Percentiles rank a stretch among this genome's conserved stretches.
phyloP scores from a whole-genome alignment of 176 grass and related monocot genomes.

The Lolium rigidum region DNA sequence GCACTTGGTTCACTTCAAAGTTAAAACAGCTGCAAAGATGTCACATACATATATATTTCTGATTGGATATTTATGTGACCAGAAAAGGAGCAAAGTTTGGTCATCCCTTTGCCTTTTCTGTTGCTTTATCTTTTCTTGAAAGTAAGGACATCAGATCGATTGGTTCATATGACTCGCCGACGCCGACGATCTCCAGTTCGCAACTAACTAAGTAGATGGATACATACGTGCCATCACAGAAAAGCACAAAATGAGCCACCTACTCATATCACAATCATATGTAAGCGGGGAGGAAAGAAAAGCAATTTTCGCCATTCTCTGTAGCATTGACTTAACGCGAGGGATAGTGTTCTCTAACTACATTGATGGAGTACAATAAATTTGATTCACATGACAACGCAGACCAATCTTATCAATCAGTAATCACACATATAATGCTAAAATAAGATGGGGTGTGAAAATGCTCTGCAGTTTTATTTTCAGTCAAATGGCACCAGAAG shows the following conservation, averaged over 20 bases:
- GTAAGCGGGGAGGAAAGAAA: background rate
- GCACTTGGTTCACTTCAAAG: conserved; percentile 50
- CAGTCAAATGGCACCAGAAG: conserved; percentile 29
- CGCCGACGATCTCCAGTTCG: conserved; percentile 39
- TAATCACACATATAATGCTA: background rate
- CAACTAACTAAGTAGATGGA: conserved; percentile 59
- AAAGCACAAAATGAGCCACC: conserved; percentile 62
- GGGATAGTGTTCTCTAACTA: background rate
- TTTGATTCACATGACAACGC: conserved; percentile 1
- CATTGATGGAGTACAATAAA: background rate
- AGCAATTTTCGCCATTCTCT: background rate
- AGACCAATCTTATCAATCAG: background rate
- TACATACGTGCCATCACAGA: conserved; percentile 48
- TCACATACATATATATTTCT: background rate
- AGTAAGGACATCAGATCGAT: conserved; percentile 50
- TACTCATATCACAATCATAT: conserved; percentile 44
- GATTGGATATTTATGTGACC: background rate
- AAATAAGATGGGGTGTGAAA: background rate
- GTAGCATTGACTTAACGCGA: conserved; percentile 23
- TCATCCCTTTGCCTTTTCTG: conserved; percentile 47
- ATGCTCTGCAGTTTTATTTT: background rate
- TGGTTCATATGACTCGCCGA: conserved; percentile 43
- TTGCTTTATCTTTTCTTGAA: conserved; percentile 69
- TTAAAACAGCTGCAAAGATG: conserved; percentile 43
- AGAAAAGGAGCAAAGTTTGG: conserved; percentile 50